Evolutionary conservation across 2,329 filamentous ascomycete species (phyloP), one percentile per base, ranked within the genome.

Genomic region (Microcyclospora pomicola): DNA sequence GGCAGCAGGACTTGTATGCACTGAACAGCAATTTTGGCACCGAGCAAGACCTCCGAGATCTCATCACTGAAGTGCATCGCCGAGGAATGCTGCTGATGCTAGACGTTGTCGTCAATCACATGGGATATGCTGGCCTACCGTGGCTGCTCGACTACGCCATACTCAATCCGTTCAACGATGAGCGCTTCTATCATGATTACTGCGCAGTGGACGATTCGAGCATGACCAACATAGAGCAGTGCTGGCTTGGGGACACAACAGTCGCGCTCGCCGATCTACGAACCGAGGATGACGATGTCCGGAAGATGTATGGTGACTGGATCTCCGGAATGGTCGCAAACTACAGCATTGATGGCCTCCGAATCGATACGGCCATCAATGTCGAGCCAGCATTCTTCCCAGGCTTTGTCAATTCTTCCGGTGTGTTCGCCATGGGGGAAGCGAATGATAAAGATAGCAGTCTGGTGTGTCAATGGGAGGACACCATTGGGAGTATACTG

Each of bases 1-100:
- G 68, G 68, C 65, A 66, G n/a, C 60, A 68, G 42, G 60, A 71
- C 38, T 55, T 71, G 15, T 68, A 69, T 46, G 47, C 58, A 11
- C 54, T 81, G 39, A 79, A 82, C 49, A 43, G 64, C 2, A 64
- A 73, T 41, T 75, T 73, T 43, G 77, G 78, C 24, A 72, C 71
- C 0, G 63, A 64, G 4, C 61, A 69, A 11, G 77, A 82, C 46
- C 62, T 82, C 39, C 67, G 68, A 45, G 65, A 62, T 4, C 64
- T 82, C 6, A 64, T 75, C 1, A 55, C 59, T 15, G 72, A 69
- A 2, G 56, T 76, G 2, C 75, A 79, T 48, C 53, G 57, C 13
- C 62, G 71, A 3, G 65, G 58, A 12, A 77, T 75, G 72, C 67
- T 67, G 46, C 57, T 77, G 29, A 77, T 77, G 73, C 62, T 77